phyloP scores from a whole-genome alignment of 2,329 filamentous ascomycete species.

The Colletotrichum sojae region DNA sequence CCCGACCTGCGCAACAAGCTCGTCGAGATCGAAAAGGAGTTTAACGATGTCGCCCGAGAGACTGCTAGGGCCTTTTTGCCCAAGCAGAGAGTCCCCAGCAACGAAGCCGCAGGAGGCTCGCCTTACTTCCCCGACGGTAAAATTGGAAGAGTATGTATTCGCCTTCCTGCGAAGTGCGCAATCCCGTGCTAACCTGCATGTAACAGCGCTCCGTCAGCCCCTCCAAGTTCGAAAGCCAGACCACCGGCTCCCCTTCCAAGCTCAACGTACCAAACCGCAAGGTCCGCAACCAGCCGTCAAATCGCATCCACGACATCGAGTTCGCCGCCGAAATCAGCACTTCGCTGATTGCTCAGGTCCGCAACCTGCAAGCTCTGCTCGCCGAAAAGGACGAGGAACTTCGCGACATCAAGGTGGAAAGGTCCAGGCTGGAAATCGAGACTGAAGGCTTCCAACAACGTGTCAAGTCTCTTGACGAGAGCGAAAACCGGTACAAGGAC shows the following conservation, averaged over 20 bases:
- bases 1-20: constrained; percentile 88
- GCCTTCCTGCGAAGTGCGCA: constrained; percentile 8
- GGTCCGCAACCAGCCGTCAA: constrained; percentile 89
- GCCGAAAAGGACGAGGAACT: constrained; percentile 90
- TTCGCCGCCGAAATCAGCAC: constrained; percentile 99
- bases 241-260: constrained; percentile 90
- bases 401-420: constrained; percentile 80
- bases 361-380: constrained; percentile 87
- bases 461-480: constrained; percentile 88
- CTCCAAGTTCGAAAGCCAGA: constrained; percentile 86
- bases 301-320: constrained; percentile 93
- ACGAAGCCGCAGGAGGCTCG: constrained; percentile 68
- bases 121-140: constrained; percentile 68
- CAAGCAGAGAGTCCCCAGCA: constrained; percentile 84
- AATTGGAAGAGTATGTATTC: constrained; percentile 64
- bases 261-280: constrained; percentile 88
- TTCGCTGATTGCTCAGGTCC: constrained; percentile 92
- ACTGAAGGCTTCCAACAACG: constrained; percentile 84
- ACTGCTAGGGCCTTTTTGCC: constrained; percentile 89
- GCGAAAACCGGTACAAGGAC: constrained; percentile 95
- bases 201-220: constrained; percentile 78
- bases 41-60: constrained; percentile 92
- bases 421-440: constrained; percentile 85
- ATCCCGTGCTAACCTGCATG: constrained; percentile 25
- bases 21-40: constrained; percentile 91